Base-by-base conservation (phyloP, 164 flowering plant genomes). In the Aristolochia californica region DNA sequence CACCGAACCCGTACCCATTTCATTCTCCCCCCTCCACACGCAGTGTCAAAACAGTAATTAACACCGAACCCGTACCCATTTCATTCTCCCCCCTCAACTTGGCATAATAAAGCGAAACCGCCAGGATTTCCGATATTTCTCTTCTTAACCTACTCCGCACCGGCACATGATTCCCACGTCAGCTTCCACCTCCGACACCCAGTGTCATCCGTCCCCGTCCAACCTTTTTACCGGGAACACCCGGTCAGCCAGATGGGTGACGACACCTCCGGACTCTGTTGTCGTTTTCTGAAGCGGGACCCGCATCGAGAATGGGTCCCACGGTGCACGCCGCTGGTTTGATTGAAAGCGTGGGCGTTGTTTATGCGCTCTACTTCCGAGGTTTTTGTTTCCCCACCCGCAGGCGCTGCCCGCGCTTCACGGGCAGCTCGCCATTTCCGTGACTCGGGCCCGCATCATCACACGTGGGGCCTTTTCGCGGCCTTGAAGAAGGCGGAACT, bases 301-400 rank as follows among this genome's bases (percentile, higher is more conserved):
- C 70, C 58, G 40, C 23, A 4, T 5, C 0, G 12, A 2, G 7
- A 8, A 12, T 5, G 40, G 40, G 40, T 7, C 40, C 40, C 40
- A 34, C 40, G 40, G 7, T 18, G 10, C 60, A 45, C 53, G 51
- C 57, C 64, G 57, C 48, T 43, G 45, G 27, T 23, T 21, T 56
- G 9, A 50, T 50, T 21, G 26, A 18, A 24, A 14, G 24, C 16
- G 23, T 45, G 24, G 47, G 43, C 27, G 51, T 48, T 16, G 22
- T 49, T 24, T 17, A 45, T 57, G 63, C 11, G 64, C 68, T 56
- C 68, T n/a, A 55, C 25, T 63, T 68, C 58, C 64, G 60, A 68
- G 61, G 62, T 49, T 47, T 50, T 60, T 59, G 71, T 63, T 54
- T 45, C 65, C 67, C 44, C 13, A 23, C 22, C 25, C 56, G 24